phyloP scores from a whole-genome alignment of 1,284 basidiomycete species.

The Ustilago curta region DNA sequence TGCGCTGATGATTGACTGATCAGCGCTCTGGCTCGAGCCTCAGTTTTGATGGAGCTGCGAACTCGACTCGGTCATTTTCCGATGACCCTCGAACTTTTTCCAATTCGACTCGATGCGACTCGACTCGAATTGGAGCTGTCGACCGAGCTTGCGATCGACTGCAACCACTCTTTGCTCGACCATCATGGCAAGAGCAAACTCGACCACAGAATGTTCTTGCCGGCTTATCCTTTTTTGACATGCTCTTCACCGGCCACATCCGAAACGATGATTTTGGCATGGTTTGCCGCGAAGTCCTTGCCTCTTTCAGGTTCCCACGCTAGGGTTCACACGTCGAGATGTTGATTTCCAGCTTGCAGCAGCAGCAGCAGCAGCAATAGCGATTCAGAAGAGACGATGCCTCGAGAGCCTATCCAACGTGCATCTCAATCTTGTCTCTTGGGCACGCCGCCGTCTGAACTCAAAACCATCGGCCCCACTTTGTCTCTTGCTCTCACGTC shows the following conservation, averaged over 20 bases:
- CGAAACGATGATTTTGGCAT: conserved; percentile 5
- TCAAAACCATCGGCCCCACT: conserved; percentile 1
- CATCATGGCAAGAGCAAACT: not conserved
- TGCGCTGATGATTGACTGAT: not conserved
- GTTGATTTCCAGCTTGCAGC: conserved; percentile 15
- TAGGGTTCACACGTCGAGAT: conserved; percentile 10
- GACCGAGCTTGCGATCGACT: conserved; percentile 22
- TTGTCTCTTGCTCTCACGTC: conserved; percentile 6
- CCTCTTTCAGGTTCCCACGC: conserved; percentile 2
- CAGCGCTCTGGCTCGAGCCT: not conserved
- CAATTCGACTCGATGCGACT: not conserved
- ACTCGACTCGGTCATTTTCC: conserved; percentile 16
- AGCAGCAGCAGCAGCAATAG: not conserved
- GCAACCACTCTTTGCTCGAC: conserved; percentile 11
- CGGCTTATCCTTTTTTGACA: conserved; percentile 3
- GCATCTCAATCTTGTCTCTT: conserved; percentile 16
- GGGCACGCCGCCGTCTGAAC: not conserved
- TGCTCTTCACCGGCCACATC: conserved; percentile 13
- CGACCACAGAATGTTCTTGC: conserved; percentile 15
- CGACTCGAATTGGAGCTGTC: not conserved
- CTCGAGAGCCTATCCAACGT: conserved; percentile 36
- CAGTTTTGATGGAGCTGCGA: not conserved
- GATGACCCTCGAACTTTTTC: not conserved
- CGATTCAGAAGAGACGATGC: conserved; percentile 18
- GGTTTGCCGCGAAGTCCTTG: not conserved